Conservation (phyloP, 345 rosid genomes). For the Gossypium arboreum region DNA sequence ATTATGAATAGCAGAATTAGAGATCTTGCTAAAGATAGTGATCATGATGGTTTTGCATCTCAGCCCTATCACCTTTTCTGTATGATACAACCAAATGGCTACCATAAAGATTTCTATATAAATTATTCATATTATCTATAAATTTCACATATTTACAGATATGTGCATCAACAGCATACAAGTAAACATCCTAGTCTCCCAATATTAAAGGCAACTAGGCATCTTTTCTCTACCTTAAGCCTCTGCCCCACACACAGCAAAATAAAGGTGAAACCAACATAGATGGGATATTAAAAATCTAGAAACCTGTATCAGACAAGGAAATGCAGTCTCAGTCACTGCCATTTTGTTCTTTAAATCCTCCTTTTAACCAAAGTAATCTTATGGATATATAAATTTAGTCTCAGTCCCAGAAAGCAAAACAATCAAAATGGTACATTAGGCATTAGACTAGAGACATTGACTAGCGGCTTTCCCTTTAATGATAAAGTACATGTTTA, state of each 20-base stretch:
- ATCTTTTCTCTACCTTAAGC: neutral
- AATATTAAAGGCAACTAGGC: neutral
- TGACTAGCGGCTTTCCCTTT: neutral
- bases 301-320: neutral
- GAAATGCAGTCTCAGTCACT: neutral
- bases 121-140: neutral
- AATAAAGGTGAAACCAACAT: neutral
- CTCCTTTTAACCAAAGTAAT: neutral
- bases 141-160: neutral
- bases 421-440: neutral
- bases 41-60: neutral
- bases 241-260: neutral
- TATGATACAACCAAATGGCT: neutral
- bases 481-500: neutral
- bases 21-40: neutral
- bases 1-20: neutral
- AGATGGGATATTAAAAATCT: neutral
- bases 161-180: neutral
- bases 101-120: neutral
- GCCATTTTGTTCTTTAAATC: neutral
- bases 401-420: constrained; percentile 5
- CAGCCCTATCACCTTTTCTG: neutral
- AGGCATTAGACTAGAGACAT: constrained; percentile 1
- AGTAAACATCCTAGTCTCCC: neutral
- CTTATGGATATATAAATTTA: neutral